Evolutionary conservation across 108 stramenopile species (phyloP).

Genomic region (Stephanodiscus minutulus): DNA sequence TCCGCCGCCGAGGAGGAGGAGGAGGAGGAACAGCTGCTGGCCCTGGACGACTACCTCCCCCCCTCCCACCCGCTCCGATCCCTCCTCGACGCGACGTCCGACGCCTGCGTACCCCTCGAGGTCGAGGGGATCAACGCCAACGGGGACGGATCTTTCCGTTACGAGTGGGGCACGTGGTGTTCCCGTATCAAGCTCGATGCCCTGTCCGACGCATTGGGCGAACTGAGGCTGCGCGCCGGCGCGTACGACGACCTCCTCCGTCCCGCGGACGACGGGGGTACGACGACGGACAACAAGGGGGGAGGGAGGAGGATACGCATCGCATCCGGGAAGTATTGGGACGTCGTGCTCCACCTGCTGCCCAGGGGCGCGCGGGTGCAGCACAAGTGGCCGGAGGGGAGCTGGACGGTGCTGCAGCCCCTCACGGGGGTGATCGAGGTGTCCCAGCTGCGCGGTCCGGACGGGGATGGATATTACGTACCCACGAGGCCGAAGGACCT

Average conservation of each 20-base stretch:
- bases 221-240: conserved; percentile 45
- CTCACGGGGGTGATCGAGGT: conserved; percentile 70
- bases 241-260: conserved; percentile 45
- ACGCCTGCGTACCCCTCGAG: background rate
- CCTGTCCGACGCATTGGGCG: conserved; percentile 59
- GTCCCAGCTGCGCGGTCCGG: conserved; percentile 65
- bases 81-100: conserved; percentile 8
- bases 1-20: no score
- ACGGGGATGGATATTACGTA: conserved; percentile 63
- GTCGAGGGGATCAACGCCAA: background rate
- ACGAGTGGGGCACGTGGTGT: conserved; percentile 79
- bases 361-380: conserved; percentile 47
- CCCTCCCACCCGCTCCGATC: conserved; percentile 28
- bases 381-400: conserved; percentile 71
- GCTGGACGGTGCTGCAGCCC: conserved; percentile 70
- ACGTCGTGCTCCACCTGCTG: conserved; percentile 72
- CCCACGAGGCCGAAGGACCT: conserved; percentile 53
- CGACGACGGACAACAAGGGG: no score
- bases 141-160: conserved; percentile 53
- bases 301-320: conserved; percentile 47
- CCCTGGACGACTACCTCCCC: no score
- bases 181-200: conserved; percentile 40
- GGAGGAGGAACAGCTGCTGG: no score
- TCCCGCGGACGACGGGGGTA: conserved; percentile 22
- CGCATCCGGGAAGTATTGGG: conserved; percentile 73